phyloP scores from a whole-genome alignment of 2,329 filamentous ascomycete species.

The Aotearoamyces nothofagi region DNA sequence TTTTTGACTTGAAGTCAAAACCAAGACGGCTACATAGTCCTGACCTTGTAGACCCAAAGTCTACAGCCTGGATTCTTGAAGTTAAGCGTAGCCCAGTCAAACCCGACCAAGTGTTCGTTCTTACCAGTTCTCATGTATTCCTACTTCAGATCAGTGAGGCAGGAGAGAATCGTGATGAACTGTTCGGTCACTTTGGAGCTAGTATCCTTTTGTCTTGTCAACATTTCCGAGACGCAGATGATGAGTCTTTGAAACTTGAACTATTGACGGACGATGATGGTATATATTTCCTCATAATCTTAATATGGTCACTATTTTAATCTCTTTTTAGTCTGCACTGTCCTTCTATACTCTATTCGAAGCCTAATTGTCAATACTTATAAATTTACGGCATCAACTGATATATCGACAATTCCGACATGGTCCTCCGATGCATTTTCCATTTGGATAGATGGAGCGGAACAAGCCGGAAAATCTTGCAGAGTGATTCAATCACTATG shows the following conservation, averaged over 20 bases:
- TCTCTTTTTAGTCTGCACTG: slow-evolving; percentile 1
- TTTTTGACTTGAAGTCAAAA: slow-evolving; percentile 15
- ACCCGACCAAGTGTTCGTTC: slow-evolving; percentile 35
- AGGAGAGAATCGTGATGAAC: slow-evolving; percentile 6
- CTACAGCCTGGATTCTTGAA: slow-evolving; percentile 39
- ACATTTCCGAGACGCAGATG: slow-evolving; percentile 26
- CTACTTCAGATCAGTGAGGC: slow-evolving; percentile 15
- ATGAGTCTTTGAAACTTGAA: slow-evolving; percentile 24
- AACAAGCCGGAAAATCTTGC: background rate
- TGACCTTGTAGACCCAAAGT: slow-evolving; percentile 7
- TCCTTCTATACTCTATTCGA: slow-evolving; percentile 12
- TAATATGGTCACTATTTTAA: slow-evolving; percentile 1
- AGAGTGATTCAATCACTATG: slow-evolving; percentile 3
- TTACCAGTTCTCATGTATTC: slow-evolving; percentile 26
- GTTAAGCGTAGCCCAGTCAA: slow-evolving; percentile 30
- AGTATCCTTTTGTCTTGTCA: slow-evolving; percentile 26
- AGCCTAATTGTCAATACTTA: slow-evolving; percentile 14
- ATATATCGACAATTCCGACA: background rate
- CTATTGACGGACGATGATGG: slow-evolving; percentile 14
- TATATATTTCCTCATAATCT: slow-evolving; percentile 5
- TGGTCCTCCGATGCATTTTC: slow-evolving; percentile 3
- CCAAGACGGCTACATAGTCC: slow-evolving; percentile 9
- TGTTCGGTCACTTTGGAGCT: slow-evolving; percentile 3
- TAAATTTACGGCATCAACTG: slow-evolving; percentile 8
- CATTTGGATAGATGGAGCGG: background rate